Evolutionary conservation across 208 protist species (phyloP).

Genomic region (Crithidia acanthocephali): DNA sequence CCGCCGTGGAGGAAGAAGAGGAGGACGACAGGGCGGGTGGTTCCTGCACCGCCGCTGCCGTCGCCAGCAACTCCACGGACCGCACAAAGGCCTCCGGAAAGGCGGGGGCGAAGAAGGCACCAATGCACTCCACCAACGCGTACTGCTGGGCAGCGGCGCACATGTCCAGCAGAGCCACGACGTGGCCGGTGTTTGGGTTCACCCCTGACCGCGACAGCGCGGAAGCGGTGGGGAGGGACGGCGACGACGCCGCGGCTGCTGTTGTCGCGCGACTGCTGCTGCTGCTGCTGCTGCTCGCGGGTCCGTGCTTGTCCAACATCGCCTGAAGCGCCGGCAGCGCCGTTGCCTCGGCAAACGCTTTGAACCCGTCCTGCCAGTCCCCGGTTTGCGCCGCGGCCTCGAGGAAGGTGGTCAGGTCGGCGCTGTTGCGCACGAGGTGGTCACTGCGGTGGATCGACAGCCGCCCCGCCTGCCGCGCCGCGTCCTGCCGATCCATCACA

Average conservation of each 20-base stretch:
- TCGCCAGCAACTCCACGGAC: conserved; percentile 33
- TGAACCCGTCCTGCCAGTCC: conserved; percentile 77
- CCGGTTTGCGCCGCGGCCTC: conserved; percentile 50
- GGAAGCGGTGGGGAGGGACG: background rate
- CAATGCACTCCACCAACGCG: conserved; percentile 50
- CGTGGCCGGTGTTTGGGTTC: conserved; percentile 50
- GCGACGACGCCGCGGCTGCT: background rate
- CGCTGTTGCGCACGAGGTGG: conserved; percentile 62
- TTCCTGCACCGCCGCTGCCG: too few species aligned
- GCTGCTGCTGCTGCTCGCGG: too few species aligned
- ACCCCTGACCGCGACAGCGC: conserved; percentile 17
- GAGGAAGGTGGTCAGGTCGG: conserved; percentile 75
- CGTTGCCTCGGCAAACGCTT: conserved; percentile 53
- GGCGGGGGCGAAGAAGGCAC: conserved; percentile 42
- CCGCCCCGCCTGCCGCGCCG: conserved; percentile 35
- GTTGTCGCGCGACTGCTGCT: too few species aligned
- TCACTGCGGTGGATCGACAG: conserved; percentile 45
- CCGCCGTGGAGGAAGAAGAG: background rate
- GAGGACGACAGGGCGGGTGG: background rate
- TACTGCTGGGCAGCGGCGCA: conserved; percentile 58
- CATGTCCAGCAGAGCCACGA: conserved; percentile 58
- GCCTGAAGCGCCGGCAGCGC: conserved; percentile 14
- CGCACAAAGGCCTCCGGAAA: conserved; percentile 45
- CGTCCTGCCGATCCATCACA: conserved; percentile 73
- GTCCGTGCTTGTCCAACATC: conserved; percentile 2